Evolutionary conservation across 495 filamentous ascomycete species (phyloP).

Genomic region (Penicillium dipodomyicola): DNA sequence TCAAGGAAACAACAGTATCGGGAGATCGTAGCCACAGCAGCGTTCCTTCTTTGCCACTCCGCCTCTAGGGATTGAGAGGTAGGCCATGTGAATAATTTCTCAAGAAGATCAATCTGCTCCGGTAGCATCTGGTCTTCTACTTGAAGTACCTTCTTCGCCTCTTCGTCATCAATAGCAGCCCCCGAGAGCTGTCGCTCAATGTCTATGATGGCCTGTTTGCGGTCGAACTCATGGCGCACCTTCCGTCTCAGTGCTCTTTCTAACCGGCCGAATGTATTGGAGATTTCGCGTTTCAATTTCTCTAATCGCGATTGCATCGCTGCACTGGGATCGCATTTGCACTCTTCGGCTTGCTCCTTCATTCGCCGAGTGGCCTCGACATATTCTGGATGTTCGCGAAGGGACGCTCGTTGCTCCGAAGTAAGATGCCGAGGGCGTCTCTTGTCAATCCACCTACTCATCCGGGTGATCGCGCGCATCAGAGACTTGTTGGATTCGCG

Average conservation of each 20-base stretch:
- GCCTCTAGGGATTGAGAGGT: slow-evolving; percentile 28
- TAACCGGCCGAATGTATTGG: slow-evolving; percentile 21
- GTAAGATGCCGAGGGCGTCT: slow-evolving; percentile 33
- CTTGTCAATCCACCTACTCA: slow-evolving; percentile 37
- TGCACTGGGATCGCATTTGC: slow-evolving; percentile 8
- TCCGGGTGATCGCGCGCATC: slow-evolving; percentile 33
- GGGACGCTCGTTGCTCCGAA: slow-evolving; percentile 24
- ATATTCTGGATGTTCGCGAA: slow-evolving; percentile 26
- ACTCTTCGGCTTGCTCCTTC: slow-evolving; percentile 10
- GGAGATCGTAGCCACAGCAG: slow-evolving; percentile 18
- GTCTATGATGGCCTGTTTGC: slow-evolving; percentile 24
- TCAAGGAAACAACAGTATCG: slow-evolving; percentile 22
- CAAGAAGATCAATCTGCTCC: slow-evolving; percentile 26
- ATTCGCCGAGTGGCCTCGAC: slow-evolving; percentile 5
- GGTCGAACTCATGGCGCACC: slow-evolving; percentile 22
- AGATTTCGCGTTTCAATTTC: slow-evolving; percentile 16
- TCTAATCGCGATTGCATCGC: slow-evolving; percentile 9
- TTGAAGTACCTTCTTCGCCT: slow-evolving; percentile 22
- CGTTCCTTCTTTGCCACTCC: slow-evolving; percentile 28
- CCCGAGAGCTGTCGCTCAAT: slow-evolving; percentile 27
- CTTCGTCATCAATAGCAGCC: slow-evolving; percentile 20
- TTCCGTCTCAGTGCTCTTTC: slow-evolving; percentile 14
- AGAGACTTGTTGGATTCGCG: slow-evolving; percentile 27
- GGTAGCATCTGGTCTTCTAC: slow-evolving; percentile 23
- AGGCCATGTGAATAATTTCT: slow-evolving; percentile 30